A percentile compares a stretch with the other conserved stretches of the same genome.
Conservation (phyloP, 2,329 filamentous ascomycete genomes). For the Stylonectria norvegica region DNA sequence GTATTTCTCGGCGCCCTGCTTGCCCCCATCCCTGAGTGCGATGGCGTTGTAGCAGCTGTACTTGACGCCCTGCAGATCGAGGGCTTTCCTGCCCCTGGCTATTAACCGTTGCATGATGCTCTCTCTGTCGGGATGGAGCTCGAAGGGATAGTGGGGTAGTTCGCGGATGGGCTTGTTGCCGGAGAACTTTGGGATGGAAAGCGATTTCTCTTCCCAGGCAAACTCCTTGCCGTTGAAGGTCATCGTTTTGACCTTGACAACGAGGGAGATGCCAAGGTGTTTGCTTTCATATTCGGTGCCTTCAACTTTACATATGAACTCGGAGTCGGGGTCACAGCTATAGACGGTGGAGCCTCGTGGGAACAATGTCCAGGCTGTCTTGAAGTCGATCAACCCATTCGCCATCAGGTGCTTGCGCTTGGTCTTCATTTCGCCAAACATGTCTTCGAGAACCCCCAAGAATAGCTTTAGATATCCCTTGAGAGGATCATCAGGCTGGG, state of each 20-base stretch:
- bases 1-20: constrained; percentile 24
- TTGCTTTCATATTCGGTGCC: constrained; percentile 29
- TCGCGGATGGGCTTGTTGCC: constrained; percentile 42
- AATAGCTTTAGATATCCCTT: constrained; percentile 40
- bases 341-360: constrained; percentile 38
- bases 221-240: constrained; percentile 40
- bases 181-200: constrained; percentile 32
- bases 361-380: constrained; percentile 44
- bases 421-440: constrained; percentile 39
- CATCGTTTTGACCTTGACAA: constrained; percentile 34
- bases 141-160: constrained; percentile 37
- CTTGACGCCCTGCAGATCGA: constrained; percentile 40
- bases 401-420: constrained; percentile 36
- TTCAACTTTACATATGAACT: constrained; percentile 40
- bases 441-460: constrained; percentile 39
- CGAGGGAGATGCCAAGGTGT: constrained; percentile 13
- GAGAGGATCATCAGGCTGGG: constrained; percentile 26
- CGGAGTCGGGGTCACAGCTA: constrained; percentile 37
- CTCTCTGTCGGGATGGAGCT: constrained; percentile 30
- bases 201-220: constrained; percentile 35
- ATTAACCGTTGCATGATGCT: constrained; percentile 29
- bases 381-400: constrained; percentile 39
- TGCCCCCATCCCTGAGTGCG: constrained; percentile 28
- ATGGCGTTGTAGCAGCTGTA: constrained; percentile 43
- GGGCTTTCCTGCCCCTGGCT: constrained; percentile 36